phyloP scores from a whole-genome alignment of 2,329 filamentous ascomycete species.

The Biscogniauxia mediterranea region DNA sequence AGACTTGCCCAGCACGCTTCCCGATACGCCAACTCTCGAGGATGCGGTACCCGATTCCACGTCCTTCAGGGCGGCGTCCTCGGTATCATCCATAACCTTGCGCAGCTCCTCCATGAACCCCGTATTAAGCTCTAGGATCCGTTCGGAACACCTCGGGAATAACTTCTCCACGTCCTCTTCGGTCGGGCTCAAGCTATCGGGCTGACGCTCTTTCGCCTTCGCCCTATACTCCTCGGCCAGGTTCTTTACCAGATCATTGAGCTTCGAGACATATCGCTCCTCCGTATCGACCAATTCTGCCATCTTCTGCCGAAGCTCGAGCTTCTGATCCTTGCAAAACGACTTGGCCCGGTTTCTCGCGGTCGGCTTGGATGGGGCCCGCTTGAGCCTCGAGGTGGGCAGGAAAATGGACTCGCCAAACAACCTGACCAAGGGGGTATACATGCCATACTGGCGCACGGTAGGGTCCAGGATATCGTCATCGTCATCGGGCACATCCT shows the following conservation, averaged over 20 bases:
- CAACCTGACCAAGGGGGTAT: slow-evolving; percentile 71
- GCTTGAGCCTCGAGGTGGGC: slow-evolving; percentile 78
- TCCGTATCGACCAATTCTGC: slow-evolving; percentile 90
- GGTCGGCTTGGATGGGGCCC: slow-evolving; percentile 83
- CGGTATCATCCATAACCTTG: slow-evolving; percentile 75
- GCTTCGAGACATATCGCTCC: slow-evolving; percentile 85
- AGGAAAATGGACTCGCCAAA: slow-evolving; percentile 85
- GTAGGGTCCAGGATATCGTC: slow-evolving; percentile 65
- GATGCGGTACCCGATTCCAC: slow-evolving; percentile 60
- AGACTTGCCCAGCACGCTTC: slow-evolving; percentile 43
- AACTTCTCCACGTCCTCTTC: slow-evolving; percentile 70
- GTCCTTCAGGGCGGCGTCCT: slow-evolving; percentile 74
- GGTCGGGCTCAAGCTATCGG: slow-evolving; percentile 67
- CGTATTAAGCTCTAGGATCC: slow-evolving; percentile 79
- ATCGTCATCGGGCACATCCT: slow-evolving; percentile 60
- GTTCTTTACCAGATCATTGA: slow-evolving; percentile 78
- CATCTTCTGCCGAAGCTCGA: slow-evolving; percentile 83
- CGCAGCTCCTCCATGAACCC: slow-evolving; percentile 76
- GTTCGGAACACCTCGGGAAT: slow-evolving; percentile 78
- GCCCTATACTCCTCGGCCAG: slow-evolving; percentile 78
- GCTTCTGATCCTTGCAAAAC: slow-evolving; percentile 79
- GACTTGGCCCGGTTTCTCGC: slow-evolving; percentile 74
- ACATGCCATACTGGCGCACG: slow-evolving; percentile 70
- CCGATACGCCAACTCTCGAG: slow-evolving; percentile 42
- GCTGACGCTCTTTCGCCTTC: slow-evolving; percentile 58